These are phyloP conservation scores for Umbilicus rupestris DNA, from an alignment of 164 flowering plant genomes.

Conservation along the genomic window DNA sequence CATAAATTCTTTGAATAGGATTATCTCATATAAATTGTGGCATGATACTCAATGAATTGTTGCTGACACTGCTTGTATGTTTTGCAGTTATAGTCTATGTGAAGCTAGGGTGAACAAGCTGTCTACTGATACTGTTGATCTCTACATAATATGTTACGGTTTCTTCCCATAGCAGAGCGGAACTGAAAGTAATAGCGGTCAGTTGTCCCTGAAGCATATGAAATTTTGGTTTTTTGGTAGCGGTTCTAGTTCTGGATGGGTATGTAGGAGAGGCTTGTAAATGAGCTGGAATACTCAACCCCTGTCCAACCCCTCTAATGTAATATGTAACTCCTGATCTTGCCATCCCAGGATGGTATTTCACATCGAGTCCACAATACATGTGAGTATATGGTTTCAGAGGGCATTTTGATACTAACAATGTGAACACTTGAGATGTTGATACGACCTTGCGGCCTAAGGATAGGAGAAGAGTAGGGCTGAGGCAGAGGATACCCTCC, in stretches of 20 bases:
- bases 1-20: background rate
- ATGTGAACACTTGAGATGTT: no score
- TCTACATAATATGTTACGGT: background rate
- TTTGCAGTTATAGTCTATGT: background rate
- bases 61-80: background rate
- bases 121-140: background rate
- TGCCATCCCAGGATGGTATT: background rate
- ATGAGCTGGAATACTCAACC: no score
- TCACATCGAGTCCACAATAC: background rate
- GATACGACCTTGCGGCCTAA: no score
- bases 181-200: background rate
- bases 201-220: background rate
- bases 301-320: background rate
- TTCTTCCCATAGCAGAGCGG: background rate
- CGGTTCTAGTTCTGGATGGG: background rate
- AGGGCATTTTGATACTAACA: background rate
- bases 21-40: background rate
- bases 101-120: background rate
- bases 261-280: background rate
- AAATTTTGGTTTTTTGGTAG: background rate
- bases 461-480: no score
- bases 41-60: background rate
- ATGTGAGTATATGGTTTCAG: background rate
- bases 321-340: background rate
- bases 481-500: no score